These are phyloP conservation scores for Diaporthe caulivora DNA, from an alignment of 2,329 filamentous ascomycete species.

Conservation along the genomic window DNA sequence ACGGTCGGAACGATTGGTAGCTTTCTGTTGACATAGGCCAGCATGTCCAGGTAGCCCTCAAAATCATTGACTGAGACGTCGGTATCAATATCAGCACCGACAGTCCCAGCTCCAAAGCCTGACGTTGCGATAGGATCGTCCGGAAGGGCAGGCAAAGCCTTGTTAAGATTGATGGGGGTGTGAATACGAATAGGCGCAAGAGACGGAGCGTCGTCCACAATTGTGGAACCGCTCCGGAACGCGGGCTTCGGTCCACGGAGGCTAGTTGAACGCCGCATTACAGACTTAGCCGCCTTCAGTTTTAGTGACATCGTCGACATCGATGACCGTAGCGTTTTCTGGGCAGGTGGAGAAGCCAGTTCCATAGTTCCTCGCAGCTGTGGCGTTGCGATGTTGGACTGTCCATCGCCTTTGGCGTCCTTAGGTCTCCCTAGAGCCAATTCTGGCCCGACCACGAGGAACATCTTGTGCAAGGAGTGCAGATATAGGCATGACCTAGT, in stretches of 20 bases:
- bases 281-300: constrained; percentile 11
- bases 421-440: constrained; percentile 16
- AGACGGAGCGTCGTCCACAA: not conserved
- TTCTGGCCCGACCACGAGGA: constrained; percentile 23
- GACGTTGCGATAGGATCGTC: not conserved
- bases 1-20: not conserved
- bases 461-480: not conserved
- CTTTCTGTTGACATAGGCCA: constrained; percentile 22
- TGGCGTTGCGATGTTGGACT: not conserved
- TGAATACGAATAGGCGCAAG: constrained; percentile 11
- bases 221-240: not conserved
- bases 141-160: constrained; percentile 16
- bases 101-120: not conserved
- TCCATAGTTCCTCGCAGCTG: not conserved
- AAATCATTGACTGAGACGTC: constrained; percentile 21
- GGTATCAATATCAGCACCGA: not conserved
- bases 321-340: not conserved
- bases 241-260: constrained; percentile 1
- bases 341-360: not conserved
- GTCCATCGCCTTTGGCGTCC: not conserved
- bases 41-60: constrained; percentile 29
- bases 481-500: not conserved
- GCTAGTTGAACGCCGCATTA: constrained; percentile 1
- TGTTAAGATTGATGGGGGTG: constrained; percentile 21
- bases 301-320: constrained; percentile 3